Conservation (phyloP, 2,329 filamentous ascomycete genomes). For the Scedosporium minutisporum region DNA sequence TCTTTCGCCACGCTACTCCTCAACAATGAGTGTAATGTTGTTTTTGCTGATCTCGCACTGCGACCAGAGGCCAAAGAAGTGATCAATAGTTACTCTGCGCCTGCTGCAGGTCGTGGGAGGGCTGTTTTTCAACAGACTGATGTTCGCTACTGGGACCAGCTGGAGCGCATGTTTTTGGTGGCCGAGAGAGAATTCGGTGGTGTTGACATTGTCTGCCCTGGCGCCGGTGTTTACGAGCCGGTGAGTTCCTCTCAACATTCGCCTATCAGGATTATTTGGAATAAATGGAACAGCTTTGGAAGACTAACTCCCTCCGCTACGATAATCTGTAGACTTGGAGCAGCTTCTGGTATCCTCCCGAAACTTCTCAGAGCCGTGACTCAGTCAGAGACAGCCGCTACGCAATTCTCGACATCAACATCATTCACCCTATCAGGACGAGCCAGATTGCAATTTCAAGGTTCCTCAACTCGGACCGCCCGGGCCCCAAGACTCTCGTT, state of each 20-base stretch:
- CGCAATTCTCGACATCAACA: slow-evolving; percentile 28
- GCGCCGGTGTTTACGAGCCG: slow-evolving; percentile 37
- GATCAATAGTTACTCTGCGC: slow-evolving; percentile 14
- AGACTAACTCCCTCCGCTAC: no score
- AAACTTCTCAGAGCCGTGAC: slow-evolving; percentile 22
- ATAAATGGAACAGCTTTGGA: no score
- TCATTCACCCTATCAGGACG: slow-evolving; percentile 29
- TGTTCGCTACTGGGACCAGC: slow-evolving; percentile 30
- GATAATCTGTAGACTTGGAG: slow-evolving; percentile 18
- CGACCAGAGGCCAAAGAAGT: slow-evolving; percentile 30
- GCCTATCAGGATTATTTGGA: no score
- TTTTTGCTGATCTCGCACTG: slow-evolving; percentile 33
- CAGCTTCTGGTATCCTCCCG: slow-evolving; percentile 32
- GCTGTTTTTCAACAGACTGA: slow-evolving; percentile 34
- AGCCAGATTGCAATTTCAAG: slow-evolving; percentile 29
- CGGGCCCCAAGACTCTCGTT: slow-evolving; percentile 23
- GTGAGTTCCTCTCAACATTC: no score
- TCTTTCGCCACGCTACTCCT: slow-evolving; percentile 33
- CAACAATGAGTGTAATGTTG: slow-evolving; percentile 30
- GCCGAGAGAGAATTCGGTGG: slow-evolving; percentile 25
- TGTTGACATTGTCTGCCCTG: slow-evolving; percentile 33
- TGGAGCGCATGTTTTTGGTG: slow-evolving; percentile 24
- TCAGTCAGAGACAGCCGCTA: slow-evolving; percentile 20
- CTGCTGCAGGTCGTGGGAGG: slow-evolving; percentile 13
- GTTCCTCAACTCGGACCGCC: slow-evolving; percentile 21